Conservation (phyloP, 2,329 filamentous ascomycete species). For the Beauveria rudraprayagi region DNA sequence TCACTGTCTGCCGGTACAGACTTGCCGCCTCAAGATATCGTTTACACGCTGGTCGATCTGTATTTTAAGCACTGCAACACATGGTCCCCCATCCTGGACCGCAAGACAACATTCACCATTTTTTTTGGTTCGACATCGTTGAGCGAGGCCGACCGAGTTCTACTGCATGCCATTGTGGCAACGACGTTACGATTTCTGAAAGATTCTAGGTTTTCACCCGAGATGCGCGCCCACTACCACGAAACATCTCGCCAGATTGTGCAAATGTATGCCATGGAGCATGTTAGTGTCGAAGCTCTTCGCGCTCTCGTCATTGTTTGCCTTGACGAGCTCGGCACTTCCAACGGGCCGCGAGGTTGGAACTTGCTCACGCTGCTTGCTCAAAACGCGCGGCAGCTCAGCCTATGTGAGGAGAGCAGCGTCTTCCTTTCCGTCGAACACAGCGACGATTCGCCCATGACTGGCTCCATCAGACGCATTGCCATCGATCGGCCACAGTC, state of each 20-base stretch:
- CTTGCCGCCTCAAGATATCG: slow-evolving; percentile 50
- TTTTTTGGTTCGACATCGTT: slow-evolving; percentile 34
- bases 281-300: slow-evolving; percentile 31
- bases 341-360: slow-evolving; percentile 35
- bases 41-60: slow-evolving; percentile 51
- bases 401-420: slow-evolving; percentile 31
- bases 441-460: slow-evolving; percentile 23
- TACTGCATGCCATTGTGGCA: slow-evolving; percentile 36
- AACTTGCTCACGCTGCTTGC: slow-evolving; percentile 32
- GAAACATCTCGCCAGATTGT: slow-evolving; percentile 31
- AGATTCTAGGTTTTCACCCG: slow-evolving; percentile 28
- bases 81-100: slow-evolving; percentile 42
- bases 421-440: slow-evolving; percentile 27
- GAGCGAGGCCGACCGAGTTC: slow-evolving; percentile 30
- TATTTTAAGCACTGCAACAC: slow-evolving; percentile 59
- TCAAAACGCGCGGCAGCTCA: slow-evolving; percentile 32
- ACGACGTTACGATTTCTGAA: slow-evolving; percentile 35
- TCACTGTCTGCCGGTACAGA: slow-evolving; percentile 34
- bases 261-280: slow-evolving; percentile 34
- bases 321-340: slow-evolving; percentile 34
- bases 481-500: slow-evolving; percentile 29
- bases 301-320: slow-evolving; percentile 33
- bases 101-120: slow-evolving; percentile 32
- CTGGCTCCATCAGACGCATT: slow-evolving; percentile 28
- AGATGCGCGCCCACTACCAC: slow-evolving; percentile 32